A percentile compares a stretch with the other conserved stretches of the same genome.
Conservation (phyloP, 768 basidiomycete genomes). For the Botryobasidium botryosum region DNA sequence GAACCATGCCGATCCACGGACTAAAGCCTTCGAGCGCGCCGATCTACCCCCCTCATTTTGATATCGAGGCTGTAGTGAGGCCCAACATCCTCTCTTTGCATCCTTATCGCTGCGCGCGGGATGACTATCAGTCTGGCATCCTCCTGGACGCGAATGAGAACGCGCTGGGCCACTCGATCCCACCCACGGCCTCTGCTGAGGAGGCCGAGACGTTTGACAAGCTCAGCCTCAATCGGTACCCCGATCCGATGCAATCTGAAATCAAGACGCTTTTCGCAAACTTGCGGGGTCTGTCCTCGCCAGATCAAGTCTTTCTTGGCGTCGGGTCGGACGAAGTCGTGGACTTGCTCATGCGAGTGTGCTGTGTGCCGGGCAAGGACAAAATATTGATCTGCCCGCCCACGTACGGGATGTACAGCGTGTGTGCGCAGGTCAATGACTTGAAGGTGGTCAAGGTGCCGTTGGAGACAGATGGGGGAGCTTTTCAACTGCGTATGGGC, state of each 20-base stretch:
- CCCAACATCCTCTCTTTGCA: slow-evolving; percentile 83
- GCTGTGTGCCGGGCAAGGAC: slow-evolving; percentile 62
- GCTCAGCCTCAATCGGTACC: slow-evolving; percentile 78
- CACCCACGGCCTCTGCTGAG: slow-evolving; percentile 18
- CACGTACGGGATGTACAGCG: slow-evolving; percentile 95
- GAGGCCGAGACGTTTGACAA: slow-evolving; percentile 25
- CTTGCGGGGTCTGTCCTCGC: slow-evolving; percentile 47
- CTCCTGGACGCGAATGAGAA: slow-evolving; percentile 98
- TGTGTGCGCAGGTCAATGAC: slow-evolving; percentile 93
- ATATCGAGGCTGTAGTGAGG: slow-evolving; percentile 70
- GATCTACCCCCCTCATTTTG: slow-evolving; percentile 64
- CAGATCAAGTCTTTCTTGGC: slow-evolving; percentile 71
- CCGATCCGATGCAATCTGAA: slow-evolving; percentile 68
- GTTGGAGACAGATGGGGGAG: slow-evolving; percentile 64
- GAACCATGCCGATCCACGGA: slow-evolving; percentile 45
- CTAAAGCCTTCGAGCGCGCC: too few species aligned
- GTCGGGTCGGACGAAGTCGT: slow-evolving; percentile 96
- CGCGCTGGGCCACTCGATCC: slow-evolving; percentile 72
- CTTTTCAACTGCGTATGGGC: slow-evolving; percentile 60
- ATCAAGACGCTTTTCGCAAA: slow-evolving; percentile 64
- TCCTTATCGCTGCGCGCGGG: slow-evolving; percentile 90
- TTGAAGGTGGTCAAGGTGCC: slow-evolving; percentile 63
- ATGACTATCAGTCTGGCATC: slow-evolving; percentile 84
- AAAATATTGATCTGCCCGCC: slow-evolving; percentile 82
- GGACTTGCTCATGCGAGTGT: slow-evolving; percentile 82